Conservation (phyloP, 129 eudicot genomes). For the Erigeron canadensis region DNA sequence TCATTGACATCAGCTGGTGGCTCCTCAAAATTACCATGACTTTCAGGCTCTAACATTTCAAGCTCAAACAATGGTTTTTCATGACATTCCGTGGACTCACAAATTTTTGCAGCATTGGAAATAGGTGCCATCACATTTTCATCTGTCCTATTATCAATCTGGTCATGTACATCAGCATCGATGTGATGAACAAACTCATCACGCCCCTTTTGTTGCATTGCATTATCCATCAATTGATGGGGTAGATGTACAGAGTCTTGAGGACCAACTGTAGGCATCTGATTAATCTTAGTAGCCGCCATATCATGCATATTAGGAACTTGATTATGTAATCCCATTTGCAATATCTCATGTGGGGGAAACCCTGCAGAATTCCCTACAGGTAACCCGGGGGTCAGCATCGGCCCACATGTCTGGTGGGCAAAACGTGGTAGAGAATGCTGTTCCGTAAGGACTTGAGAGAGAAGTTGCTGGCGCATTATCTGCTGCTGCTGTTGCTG, state of each 20-base stretch:
- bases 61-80: slow-evolving; percentile 24
- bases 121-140: slow-evolving; percentile 25
- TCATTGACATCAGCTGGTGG: slow-evolving; percentile 17
- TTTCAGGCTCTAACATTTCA: slow-evolving; percentile 22
- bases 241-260: slow-evolving; percentile 53
- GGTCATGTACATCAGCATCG: slow-evolving; percentile 40
- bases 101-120: slow-evolving; percentile 29
- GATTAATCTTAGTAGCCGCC: slow-evolving; percentile 28
- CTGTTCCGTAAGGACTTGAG: slow-evolving; percentile 57
- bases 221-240: slow-evolving; percentile 53
- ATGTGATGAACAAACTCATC: slow-evolving; percentile 30
- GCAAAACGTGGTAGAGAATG: slow-evolving; percentile 49
- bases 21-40: slow-evolving; percentile 16
- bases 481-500: slow-evolving; percentile 63
- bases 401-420: slow-evolving; percentile 48
- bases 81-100: slow-evolving; percentile 22
- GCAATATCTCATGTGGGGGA: slow-evolving; percentile 53
- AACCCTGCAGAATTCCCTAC: slow-evolving; percentile 9
- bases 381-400: slow-evolving; percentile 25
- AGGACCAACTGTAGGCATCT: slow-evolving; percentile 38
- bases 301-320: slow-evolving; percentile 34
- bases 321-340: slow-evolving; percentile 49
- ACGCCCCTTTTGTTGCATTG: neutral
- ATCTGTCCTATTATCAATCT: slow-evolving; percentile 14
- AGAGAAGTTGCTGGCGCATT: slow-evolving; percentile 72